Evolutionary conservation across 2,329 filamentous ascomycete species (phyloP).

Genomic region (Pleoardoris graminearum): DNA sequence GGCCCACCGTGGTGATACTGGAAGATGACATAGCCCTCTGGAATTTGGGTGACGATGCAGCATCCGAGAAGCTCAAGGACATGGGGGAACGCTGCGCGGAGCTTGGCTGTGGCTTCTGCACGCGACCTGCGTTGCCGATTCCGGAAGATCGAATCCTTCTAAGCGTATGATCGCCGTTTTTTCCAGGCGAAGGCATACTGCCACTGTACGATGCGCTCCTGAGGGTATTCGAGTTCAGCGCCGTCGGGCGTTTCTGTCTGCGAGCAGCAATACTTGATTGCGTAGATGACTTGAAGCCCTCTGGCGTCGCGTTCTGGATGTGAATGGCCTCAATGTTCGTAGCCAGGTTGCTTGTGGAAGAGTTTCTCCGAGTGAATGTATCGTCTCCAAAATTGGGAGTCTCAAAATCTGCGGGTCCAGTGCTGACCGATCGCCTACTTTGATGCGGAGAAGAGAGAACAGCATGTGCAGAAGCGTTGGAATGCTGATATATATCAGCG

Average conservation of each 20-base stretch:
- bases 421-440: conserved; percentile 35
- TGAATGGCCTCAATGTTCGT: conserved; percentile 45
- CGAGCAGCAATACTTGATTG: conserved; percentile 48
- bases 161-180: conserved; percentile 45
- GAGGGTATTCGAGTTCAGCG: conserved; percentile 44
- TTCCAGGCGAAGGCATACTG: conserved; percentile 47
- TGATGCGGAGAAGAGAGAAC: conserved; percentile 41
- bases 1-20: conserved; percentile 39
- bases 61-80: conserved; percentile 51
- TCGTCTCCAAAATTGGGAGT: conserved; percentile 37
- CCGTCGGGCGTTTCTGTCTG: conserved; percentile 47
- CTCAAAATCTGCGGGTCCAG: conserved; percentile 38
- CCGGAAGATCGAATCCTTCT: conserved; percentile 55
- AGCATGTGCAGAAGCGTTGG: conserved; percentile 42
- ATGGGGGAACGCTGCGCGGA: conserved; percentile 55
- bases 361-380: conserved; percentile 40
- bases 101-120: conserved; percentile 51
- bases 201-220: conserved; percentile 50
- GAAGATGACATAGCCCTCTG: conserved; percentile 45
- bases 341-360: conserved; percentile 46
- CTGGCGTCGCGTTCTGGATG: conserved; percentile 40
- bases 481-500: conserved; percentile 41
- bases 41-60: conserved; percentile 52
- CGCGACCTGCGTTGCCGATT: conserved; percentile 50
- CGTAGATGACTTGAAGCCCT: conserved; percentile 43